Evolutionary conservation across 106 monocot species (phyloP), one percentile per base, ranked within the genome.

Genomic region (Allium fistulosum): DNA sequence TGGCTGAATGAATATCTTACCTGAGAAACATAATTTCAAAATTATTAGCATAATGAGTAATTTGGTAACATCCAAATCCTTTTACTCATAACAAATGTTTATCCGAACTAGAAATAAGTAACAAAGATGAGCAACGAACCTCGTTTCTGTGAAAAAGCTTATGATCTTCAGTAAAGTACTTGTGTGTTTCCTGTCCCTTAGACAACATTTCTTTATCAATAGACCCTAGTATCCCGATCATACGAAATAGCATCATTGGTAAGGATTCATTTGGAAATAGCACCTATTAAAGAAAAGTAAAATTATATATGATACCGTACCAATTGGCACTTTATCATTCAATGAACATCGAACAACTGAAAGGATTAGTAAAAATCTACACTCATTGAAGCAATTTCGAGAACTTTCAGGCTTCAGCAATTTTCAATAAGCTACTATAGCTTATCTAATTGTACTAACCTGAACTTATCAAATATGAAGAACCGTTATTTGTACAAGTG

Each of bases 241-340:
- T 81, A 26, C 94, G 87, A 73, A 85, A 85, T 75, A 95, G 91
- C 66, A 91, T 77, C 75, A 79, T 80, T 0, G 47, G 72, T 60
- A 85, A 52, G 49, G 88, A 81, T 46, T 91, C 85, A 80, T 95
- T 95, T 51, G 90, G 81, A 76, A 95, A 95, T 48, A 95, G 78
- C 56, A 95, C 94, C 94, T 95, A 61, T 65, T 27, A 22, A 26
- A 17, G 75, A 27, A 62, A 12, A 67, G 15, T 37, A 59, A 75
- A 9, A 12, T 74, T 59, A 48, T 7, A 27, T 14, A 28, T 61
- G 9, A 53, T 62, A 52, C 9, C 51, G 53, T 13, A 53, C 51
- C n/a, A 22, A 11, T 65, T 18, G 46, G 49, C 51, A 10, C 15
- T 22, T 22, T 5, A 37, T 37, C 37, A 37, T 37, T 37, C 37